These are phyloP conservation scores for Sporormia fimetaria DNA, from an alignment of 495 filamentous ascomycete species.

Conservation along the genomic window DNA sequence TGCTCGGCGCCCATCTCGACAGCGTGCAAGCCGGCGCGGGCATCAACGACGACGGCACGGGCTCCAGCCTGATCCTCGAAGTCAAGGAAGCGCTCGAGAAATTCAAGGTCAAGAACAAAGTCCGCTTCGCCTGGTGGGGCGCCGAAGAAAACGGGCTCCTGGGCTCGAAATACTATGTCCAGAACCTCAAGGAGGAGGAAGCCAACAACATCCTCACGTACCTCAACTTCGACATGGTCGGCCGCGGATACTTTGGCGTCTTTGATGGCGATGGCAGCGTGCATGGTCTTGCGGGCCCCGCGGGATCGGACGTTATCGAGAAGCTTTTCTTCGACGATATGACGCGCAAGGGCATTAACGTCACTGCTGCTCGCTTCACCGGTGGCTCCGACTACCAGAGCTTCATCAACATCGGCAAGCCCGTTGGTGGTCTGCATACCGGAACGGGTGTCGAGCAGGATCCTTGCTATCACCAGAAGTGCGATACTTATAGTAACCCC, in stretches of 20 bases:
- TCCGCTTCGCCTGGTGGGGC: constrained; percentile 60
- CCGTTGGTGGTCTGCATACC: constrained; percentile 49
- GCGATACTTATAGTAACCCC: constrained; percentile 50
- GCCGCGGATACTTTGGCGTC: constrained; percentile 54
- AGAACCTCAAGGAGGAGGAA: constrained; percentile 38
- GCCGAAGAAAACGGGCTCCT: constrained; percentile 56
- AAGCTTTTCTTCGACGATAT: constrained; percentile 49
- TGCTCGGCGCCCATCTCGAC: constrained; percentile 56
- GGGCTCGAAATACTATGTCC: constrained; percentile 50
- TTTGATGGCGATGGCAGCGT: constrained; percentile 57
- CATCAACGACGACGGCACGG: constrained; percentile 59
- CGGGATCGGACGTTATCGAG: constrained; percentile 52
- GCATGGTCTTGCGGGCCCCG: constrained; percentile 45
- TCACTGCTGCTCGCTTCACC: constrained; percentile 45
- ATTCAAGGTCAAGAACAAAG: constrained; percentile 50
- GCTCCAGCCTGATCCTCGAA: constrained; percentile 49
- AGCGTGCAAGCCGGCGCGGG: constrained; percentile 52
- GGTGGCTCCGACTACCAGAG: constrained; percentile 60
- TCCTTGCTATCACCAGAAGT: constrained; percentile 49
- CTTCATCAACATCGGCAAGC: constrained; percentile 53
- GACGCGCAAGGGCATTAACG: constrained; percentile 32
- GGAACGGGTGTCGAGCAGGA: constrained; percentile 66
- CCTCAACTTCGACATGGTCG: constrained; percentile 72
- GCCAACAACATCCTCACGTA: constrained; percentile 50
- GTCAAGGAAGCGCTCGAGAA: constrained; percentile 48